Conservation (phyloP, 331 rosid species). For the Pyrus hybrid region DNA sequence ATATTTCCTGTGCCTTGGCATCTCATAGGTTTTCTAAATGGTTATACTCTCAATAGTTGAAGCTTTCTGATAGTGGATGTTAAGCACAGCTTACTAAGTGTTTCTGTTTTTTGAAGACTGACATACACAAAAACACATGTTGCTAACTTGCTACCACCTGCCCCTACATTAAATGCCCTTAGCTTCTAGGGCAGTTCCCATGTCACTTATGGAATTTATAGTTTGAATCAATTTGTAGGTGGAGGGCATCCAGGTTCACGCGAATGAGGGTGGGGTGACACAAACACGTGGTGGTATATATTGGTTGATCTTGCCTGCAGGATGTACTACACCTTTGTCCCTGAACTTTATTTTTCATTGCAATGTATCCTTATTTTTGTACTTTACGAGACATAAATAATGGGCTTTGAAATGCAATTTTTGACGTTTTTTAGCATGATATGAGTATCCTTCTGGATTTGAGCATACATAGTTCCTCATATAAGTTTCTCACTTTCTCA, state of each 20-base stretch:
- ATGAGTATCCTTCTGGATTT: background rate
- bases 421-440: background rate
- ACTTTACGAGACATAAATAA: background rate
- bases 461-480: background rate
- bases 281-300: constrained; percentile 90
- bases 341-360: constrained; percentile 1
- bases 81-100: background rate
- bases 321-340: constrained; percentile 57
- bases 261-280: constrained; percentile 83
- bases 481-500: background rate
- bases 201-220: constrained; percentile 1
- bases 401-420: background rate
- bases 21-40: background rate
- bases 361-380: background rate
- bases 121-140: background rate
- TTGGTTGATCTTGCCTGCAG: constrained; percentile 95
- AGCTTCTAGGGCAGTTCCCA: background rate
- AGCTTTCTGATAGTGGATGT: constrained; percentile 2
- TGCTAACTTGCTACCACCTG: background rate
- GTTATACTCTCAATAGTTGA: constrained; percentile 4
- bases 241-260: constrained; percentile 86
- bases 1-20: background rate
- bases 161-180: constrained; percentile 5
- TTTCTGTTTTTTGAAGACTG: constrained; percentile 4
- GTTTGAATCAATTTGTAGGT: constrained; percentile 43